These are phyloP conservation scores for Furcasterigmium furcatum DNA, from an alignment of 2,329 filamentous ascomycete species.

Conservation along the genomic window DNA sequence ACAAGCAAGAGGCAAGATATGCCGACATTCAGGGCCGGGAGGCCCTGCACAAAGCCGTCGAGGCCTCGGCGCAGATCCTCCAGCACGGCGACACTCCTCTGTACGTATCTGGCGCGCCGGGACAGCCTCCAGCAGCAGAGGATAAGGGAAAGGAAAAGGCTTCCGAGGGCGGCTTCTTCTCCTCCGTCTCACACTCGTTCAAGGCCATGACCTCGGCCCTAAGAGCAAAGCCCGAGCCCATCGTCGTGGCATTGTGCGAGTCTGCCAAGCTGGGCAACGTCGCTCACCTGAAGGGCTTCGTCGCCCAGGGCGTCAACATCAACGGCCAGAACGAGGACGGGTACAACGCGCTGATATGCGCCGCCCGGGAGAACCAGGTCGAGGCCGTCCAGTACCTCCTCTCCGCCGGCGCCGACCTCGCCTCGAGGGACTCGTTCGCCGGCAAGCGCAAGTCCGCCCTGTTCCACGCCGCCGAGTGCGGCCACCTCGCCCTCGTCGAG, in stretches of 20 bases:
- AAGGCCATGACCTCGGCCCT: constrained; percentile 29
- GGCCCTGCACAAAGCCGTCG: constrained; percentile 7
- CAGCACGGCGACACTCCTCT: constrained; percentile 2
- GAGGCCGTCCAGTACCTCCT: constrained; percentile 28
- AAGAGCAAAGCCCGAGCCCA: constrained; percentile 28
- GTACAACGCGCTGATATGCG: constrained; percentile 28
- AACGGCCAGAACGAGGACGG: constrained; percentile 31
- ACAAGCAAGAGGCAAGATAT: constrained; percentile 5
- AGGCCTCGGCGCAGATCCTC: constrained; percentile 7
- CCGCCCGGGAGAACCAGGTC: constrained; percentile 25
- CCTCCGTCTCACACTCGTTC: constrained; percentile 27
- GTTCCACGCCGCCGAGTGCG: constrained; percentile 15
- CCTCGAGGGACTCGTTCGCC: constrained; percentile 10
- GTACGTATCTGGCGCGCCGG: too few relatives aligned
- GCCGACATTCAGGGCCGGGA: constrained; percentile 6
- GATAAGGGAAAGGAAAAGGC: constrained; percentile 11
- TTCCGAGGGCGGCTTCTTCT: constrained; percentile 12
- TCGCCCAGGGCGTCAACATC: constrained; percentile 29
- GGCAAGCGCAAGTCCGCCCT: constrained; percentile 16
- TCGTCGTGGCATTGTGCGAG: constrained; percentile 31
- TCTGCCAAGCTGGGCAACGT: constrained; percentile 27
- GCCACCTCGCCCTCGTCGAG: constrained; percentile 9
- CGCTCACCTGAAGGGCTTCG: constrained; percentile 25
- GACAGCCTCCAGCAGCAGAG: neutral
- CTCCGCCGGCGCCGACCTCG: constrained; percentile 22